Conservation (phyloP, 345 rosid species). For the Eucalyptus albens region DNA sequence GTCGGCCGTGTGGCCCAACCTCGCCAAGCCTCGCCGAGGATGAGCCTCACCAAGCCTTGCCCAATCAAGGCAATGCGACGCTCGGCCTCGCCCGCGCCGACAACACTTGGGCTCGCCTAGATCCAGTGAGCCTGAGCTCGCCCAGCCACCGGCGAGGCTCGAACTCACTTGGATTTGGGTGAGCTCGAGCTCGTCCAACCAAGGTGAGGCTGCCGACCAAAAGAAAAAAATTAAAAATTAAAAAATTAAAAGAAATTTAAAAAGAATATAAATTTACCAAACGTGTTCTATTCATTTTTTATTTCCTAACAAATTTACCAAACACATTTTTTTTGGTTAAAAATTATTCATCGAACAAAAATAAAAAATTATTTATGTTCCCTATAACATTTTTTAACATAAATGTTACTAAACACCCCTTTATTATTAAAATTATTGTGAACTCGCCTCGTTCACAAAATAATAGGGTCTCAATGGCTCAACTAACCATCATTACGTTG, state of each 20-base stretch:
- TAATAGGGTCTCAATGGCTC: background rate
- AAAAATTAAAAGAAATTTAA: too few relatives aligned
- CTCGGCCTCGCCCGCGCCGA: rapidly evolving
- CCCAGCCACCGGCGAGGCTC: too few relatives aligned
- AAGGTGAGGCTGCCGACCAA: rapidly evolving
- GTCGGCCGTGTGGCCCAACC: too few relatives aligned
- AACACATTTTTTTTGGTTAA: rapidly evolving
- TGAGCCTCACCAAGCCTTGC: too few relatives aligned
- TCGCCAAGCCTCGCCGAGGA: too few relatives aligned
- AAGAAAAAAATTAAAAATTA: too few relatives aligned
- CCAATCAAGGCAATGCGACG: too few relatives aligned
- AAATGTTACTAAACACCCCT: rapidly evolving
- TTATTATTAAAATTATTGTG: background rate
- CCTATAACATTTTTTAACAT: rapidly evolving
- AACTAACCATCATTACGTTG: background rate
- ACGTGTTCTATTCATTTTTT: too few relatives aligned
- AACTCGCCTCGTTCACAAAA: background rate
- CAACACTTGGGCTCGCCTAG: too few relatives aligned
- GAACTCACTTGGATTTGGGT: rapidly evolving
- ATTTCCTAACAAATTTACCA: rapidly evolving
- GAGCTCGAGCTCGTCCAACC: rapidly evolving
- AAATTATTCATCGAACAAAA: too few relatives aligned
- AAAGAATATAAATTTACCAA: too few relatives aligned
- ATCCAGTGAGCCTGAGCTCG: rapidly evolving
- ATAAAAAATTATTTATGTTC: too few relatives aligned